Evolutionary conservation across 495 filamentous ascomycete species (phyloP), one percentile per base, ranked within the genome.

Genomic region (Hypoxylon crocopeplum): DNA sequence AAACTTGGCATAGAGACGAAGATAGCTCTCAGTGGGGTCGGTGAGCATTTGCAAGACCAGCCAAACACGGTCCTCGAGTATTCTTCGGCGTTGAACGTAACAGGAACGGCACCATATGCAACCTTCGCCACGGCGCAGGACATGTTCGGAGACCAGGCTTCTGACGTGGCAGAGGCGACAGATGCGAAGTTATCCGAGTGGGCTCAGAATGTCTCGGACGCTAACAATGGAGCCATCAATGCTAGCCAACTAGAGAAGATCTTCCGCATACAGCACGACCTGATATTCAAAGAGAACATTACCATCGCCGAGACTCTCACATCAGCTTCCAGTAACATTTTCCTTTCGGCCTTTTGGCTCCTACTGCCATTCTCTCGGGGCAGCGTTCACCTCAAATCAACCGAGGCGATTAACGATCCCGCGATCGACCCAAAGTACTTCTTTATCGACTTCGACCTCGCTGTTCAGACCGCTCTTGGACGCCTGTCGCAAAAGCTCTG

Each of bases 31-130:
- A 64, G 70, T 1, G 69, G 66, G 33, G 80, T 82, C 7, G 79
- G 81, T 7, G 78, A 79, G 51, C 77, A 83, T 58, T 54, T 82
- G 2, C 79, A 81, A 61, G 77, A 83, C 15, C 78, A 81, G 19
- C 62, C 70, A 17, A 71, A 68, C 29, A 67, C 48, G 4, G 25
- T 13, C 29, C 38, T 73, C 24, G 44, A 40, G 11, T 65, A 57
- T 27, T 50, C 36, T 20, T 55, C 40, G 8, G 64, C 32, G 19
- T 24, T 12, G 11, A 56, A 56, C 29, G 11, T 33, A 2, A 61
- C 56, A 10, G 62, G 60, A 17, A 66, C 24, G 38, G 53, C 41
- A 13, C 66, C 52, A 5, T 69, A 66, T 66, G 71, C 8, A 64
- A 73, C 50, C 36, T 82, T 56, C 68, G 73, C 39, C 54, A 78